phyloP scores from a whole-genome alignment of 768 basidiomycete genomes.

The Psilocybe tampanensis region DNA sequence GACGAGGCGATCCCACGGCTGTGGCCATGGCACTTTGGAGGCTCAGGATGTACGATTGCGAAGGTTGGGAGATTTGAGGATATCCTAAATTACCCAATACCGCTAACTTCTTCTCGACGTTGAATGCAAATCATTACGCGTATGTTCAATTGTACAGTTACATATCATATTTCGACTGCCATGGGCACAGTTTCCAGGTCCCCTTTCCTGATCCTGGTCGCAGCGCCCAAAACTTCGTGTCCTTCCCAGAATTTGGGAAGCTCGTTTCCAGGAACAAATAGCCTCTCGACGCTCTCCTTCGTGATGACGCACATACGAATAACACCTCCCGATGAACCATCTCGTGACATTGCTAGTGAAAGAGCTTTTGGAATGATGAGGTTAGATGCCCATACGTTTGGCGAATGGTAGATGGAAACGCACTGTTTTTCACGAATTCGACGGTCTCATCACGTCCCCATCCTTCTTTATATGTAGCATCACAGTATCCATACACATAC shows the following conservation, averaged over 20 bases:
- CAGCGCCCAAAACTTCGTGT: constrained; percentile 61
- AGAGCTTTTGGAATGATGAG: constrained; percentile 58
- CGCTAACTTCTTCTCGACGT: no score
- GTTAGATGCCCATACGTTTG: constrained; percentile 4
- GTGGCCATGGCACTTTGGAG: constrained; percentile 80
- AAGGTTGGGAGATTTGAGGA: constrained; percentile 36
- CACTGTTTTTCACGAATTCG: constrained; percentile 95
- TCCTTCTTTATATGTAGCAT: constrained; percentile 94
- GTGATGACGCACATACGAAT: constrained; percentile 98
- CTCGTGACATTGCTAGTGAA: constrained; percentile 93
- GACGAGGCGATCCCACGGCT: constrained; percentile 61
- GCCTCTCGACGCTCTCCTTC: constrained; percentile 85
- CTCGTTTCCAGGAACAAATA: constrained; percentile 91
- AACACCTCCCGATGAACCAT: constrained; percentile 96
- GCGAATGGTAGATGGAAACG: constrained; percentile 30
- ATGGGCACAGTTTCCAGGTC: constrained; percentile 42
- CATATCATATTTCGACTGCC: constrained; percentile 47
- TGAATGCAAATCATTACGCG: background rate
- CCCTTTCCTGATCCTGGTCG: constrained; percentile 27
- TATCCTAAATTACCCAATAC: no score
- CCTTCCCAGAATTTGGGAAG: constrained; percentile 92
- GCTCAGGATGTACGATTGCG: constrained; percentile 74
- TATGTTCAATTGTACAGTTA: constrained; percentile 5
- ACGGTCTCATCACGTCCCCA: constrained; percentile 91
- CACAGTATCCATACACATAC: constrained; percentile 98